Conservation (phyloP, 1,284 basidiomycete genomes). For the Puccinia hordei region DNA sequence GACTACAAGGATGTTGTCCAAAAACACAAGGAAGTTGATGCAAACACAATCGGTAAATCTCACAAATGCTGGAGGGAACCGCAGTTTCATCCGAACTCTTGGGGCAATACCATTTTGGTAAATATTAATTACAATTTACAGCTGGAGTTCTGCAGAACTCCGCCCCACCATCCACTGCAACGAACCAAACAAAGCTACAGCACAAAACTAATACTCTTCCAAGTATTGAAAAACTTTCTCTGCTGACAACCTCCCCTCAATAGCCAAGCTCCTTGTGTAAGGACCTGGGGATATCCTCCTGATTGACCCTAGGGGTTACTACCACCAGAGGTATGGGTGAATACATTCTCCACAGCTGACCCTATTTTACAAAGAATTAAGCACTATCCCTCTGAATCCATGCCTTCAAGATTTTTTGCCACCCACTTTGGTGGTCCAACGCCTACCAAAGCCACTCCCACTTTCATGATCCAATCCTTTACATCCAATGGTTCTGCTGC, state of each 20-base stretch:
- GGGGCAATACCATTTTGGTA: too few relatives aligned
- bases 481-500: slow-evolving; percentile 4
- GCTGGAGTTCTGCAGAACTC: too few relatives aligned
- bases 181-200: not conserved
- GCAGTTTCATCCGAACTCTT: too few relatives aligned
- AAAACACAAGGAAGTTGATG: too few relatives aligned
- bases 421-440: too few relatives aligned
- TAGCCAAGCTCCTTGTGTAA: slow-evolving; percentile 30
- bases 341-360: not conserved
- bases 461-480: not conserved
- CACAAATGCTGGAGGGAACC: too few relatives aligned
- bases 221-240: not conserved
- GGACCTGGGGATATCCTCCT: not conserved
- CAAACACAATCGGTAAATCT: too few relatives aligned
- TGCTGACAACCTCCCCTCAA: not conserved
- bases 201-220: not conserved
- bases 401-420: not conserved
- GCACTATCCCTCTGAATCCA: not conserved
- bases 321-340: not conserved
- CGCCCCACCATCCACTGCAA: not conserved
- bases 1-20: too few relatives aligned
- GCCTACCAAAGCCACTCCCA: not conserved
- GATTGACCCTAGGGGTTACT: not conserved
- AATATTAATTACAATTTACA: too few relatives aligned
- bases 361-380: not conserved